Conservation (phyloP, 345 rosid genomes). For the Citrus trifoliata region DNA sequence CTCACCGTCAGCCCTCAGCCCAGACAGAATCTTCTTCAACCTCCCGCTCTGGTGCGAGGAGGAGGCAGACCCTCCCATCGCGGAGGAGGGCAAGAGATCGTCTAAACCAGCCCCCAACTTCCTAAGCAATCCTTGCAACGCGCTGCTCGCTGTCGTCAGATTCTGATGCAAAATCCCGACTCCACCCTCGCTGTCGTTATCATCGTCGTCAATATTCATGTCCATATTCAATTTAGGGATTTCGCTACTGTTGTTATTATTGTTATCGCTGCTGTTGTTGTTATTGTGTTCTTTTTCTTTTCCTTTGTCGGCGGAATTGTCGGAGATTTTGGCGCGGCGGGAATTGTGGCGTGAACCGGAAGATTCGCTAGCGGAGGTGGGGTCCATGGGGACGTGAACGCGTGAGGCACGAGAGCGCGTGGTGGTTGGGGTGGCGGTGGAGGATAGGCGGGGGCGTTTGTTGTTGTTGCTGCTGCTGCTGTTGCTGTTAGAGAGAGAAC, state of each 20-base stretch:
- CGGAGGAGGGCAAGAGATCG: slow-evolving; percentile 83
- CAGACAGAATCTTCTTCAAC: slow-evolving; percentile 89
- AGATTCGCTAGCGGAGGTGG: slow-evolving; percentile 45
- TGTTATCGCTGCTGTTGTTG: slow-evolving; percentile 25
- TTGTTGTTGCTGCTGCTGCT: not conserved
- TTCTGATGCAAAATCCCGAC: slow-evolving; percentile 80
- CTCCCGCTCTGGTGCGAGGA: slow-evolving; percentile 82
- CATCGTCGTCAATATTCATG: slow-evolving; percentile 64
- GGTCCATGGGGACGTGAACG: slow-evolving; percentile 61
- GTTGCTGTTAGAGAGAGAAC: slow-evolving; percentile 47
- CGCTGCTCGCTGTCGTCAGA: slow-evolving; percentile 91
- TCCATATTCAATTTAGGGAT: slow-evolving; percentile 56
- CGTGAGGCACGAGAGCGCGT: slow-evolving; percentile 50
- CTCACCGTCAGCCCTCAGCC: slow-evolving; percentile 91
- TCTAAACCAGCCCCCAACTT: slow-evolving; percentile 98
- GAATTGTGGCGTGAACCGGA: slow-evolving; percentile 67
- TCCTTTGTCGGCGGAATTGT: slow-evolving; percentile 62
- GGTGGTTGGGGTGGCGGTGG: slow-evolving; percentile 20
- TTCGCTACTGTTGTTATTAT: slow-evolving; percentile 21
- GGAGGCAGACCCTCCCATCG: slow-evolving; percentile 79
- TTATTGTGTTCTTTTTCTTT: slow-evolving; percentile 91
- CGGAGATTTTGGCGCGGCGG: slow-evolving; percentile 46
- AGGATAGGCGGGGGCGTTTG: slow-evolving; percentile 3
- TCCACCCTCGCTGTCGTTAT: slow-evolving; percentile 85
- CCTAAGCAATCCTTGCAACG: slow-evolving; percentile 84